These are phyloP conservation scores for Kwoniella shivajii DNA, from an alignment of 1,284 basidiomycete species.

Conservation along the genomic window DNA sequence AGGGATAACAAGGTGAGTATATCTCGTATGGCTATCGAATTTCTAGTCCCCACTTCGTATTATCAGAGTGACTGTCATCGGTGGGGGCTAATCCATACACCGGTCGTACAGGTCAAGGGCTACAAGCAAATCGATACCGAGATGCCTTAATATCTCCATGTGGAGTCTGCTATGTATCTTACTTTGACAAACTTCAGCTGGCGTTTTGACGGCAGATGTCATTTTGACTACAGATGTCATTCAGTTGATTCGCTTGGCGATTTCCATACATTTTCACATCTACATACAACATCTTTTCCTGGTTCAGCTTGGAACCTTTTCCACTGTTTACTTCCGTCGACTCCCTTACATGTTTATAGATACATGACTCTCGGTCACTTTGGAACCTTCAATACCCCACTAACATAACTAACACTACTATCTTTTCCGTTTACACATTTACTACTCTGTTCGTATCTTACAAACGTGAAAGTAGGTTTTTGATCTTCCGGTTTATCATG, in stretches of 20 bases:
- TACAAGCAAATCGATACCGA: slow-evolving; percentile 54
- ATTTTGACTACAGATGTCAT: too few relatives aligned
- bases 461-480: slow-evolving; percentile 63
- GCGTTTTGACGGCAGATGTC: too few relatives aligned
- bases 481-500: slow-evolving; percentile 27
- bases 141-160: too few relatives aligned
- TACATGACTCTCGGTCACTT: slow-evolving; percentile 5
- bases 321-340: too few relatives aligned
- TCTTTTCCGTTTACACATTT: slow-evolving; percentile 68
- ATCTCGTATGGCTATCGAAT: neutral
- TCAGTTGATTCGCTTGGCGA: too few relatives aligned
- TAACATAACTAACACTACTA: slow-evolving; percentile 94
- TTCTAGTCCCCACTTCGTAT: too few relatives aligned
- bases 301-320: too few relatives aligned
- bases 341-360: neutral
- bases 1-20: slow-evolving; percentile 78
- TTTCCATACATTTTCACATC: neutral
- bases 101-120: slow-evolving; percentile 59
- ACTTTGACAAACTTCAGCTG: too few relatives aligned
- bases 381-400: slow-evolving; percentile 57
- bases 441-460: slow-evolving; percentile 90
- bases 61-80: neutral
- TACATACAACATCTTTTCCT: too few relatives aligned
- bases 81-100: slow-evolving; percentile 5
- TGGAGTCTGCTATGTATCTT: too few relatives aligned